phyloP scores from a whole-genome alignment of 768 basidiomycete genomes.

The Pulveroboletus sp. region DNA sequence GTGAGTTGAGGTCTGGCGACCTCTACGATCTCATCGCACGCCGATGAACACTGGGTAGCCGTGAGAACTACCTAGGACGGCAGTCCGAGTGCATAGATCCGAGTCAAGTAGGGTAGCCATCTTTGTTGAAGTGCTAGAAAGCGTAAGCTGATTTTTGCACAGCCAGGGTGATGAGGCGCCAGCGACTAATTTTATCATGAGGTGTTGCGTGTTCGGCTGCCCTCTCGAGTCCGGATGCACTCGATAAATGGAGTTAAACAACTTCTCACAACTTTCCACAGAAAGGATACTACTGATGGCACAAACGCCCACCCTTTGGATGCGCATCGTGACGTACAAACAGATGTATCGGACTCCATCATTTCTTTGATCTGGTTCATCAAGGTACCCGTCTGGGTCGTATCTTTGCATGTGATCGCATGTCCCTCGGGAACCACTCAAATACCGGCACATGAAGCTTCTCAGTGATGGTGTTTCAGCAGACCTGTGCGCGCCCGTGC shows the following conservation, averaged over 20 bases:
- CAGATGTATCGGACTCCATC: neutral
- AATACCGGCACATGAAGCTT: neutral
- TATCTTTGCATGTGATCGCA: too few species aligned
- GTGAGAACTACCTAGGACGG: neutral
- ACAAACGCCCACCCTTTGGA: neutral
- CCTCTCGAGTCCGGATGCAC: too few species aligned
- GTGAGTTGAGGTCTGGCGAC: neutral
- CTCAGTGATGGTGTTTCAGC: neutral
- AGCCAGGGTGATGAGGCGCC: neutral
- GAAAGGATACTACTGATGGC: neutral
- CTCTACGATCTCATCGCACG: neutral
- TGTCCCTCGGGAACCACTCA: neutral
- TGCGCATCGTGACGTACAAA: neutral
- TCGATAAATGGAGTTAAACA: neutral
- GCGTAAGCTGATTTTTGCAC: neutral
- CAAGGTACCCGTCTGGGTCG: neutral
- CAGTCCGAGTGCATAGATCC: neutral
- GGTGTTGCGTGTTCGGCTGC: neutral
- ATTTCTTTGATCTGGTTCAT: neutral
- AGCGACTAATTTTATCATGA: neutral
- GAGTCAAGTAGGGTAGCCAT: too few species aligned
- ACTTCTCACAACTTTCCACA: too few species aligned
- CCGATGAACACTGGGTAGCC: neutral
- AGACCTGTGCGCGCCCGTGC: conserved; percentile 1
- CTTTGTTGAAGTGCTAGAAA: neutral